Percentiles rank a stretch among this genome's conserved stretches.
Evolutionary conservation across 2,329 filamentous ascomycete species (phyloP).

Genomic region (Arthrobotrys entomopaga): DNA sequence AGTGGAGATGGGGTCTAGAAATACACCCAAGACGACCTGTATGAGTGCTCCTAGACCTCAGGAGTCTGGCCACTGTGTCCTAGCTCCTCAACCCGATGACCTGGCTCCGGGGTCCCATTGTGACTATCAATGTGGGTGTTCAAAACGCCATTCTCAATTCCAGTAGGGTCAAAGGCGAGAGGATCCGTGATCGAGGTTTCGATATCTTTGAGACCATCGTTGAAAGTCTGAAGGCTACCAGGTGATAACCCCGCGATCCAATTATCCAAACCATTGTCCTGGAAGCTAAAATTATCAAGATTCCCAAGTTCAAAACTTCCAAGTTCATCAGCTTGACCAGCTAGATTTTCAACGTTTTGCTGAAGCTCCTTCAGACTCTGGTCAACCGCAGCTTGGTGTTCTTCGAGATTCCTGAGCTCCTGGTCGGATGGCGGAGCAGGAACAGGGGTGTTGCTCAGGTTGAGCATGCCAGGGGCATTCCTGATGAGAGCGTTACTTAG

Average conservation of each 20-base stretch:
- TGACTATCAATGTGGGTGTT: slow-evolving; percentile 50
- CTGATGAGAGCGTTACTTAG: slow-evolving; percentile 36
- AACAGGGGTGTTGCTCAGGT: slow-evolving; percentile 29
- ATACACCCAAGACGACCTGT: slow-evolving; percentile 17
- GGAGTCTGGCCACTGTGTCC: slow-evolving; percentile 29
- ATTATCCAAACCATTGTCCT: slow-evolving; percentile 35
- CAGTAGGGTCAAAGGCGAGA: slow-evolving; percentile 30
- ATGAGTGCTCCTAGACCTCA: slow-evolving; percentile 36
- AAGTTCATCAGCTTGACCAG: slow-evolving; percentile 27
- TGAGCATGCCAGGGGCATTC: slow-evolving; percentile 30
- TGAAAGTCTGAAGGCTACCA: slow-evolving; percentile 40
- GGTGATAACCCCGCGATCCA: slow-evolving; percentile 47
- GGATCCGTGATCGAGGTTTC: slow-evolving; percentile 29
- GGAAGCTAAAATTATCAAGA: slow-evolving; percentile 40
- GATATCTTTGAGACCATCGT: slow-evolving; percentile 38
- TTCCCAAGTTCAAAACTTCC: slow-evolving; percentile 24
- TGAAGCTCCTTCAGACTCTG: slow-evolving; percentile 45
- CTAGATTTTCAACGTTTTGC: slow-evolving; percentile 47
- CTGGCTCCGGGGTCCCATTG: slow-evolving; percentile 43
- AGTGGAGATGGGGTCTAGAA: slow-evolving; percentile 3
- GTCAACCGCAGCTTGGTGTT: slow-evolving; percentile 36
- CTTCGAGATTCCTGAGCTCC: slow-evolving; percentile 30
- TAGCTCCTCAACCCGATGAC: slow-evolving; percentile 21
- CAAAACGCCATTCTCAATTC: slow-evolving; percentile 42
- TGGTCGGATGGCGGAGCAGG: slow-evolving; percentile 29